phyloP scores from a whole-genome alignment of 768 basidiomycete genomes.

The Suillus cothurnatus region DNA sequence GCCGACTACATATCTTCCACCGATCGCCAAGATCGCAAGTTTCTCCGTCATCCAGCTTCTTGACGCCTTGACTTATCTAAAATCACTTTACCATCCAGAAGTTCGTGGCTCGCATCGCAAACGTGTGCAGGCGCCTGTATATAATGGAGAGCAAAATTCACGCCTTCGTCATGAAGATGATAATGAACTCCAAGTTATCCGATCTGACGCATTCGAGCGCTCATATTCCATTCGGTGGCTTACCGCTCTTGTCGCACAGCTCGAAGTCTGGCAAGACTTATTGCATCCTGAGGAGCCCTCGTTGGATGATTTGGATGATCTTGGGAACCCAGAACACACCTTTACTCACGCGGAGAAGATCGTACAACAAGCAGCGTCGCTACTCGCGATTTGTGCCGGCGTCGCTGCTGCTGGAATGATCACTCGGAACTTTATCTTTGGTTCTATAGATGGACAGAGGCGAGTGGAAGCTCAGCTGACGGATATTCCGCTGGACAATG shows the following conservation, averaged over 20 bases:
- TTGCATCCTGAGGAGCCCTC: background rate
- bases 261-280: constrained; percentile 20
- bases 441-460: constrained; percentile 13
- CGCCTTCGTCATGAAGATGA: constrained; percentile 1
- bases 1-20: constrained; percentile 58
- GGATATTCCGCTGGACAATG: constrained; percentile 70
- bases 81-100: constrained; percentile 57
- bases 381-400: constrained; percentile 67
- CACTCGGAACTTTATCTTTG: constrained; percentile 54
- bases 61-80: constrained; percentile 52
- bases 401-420: constrained; percentile 62
- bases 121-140: background rate
- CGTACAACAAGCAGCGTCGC: constrained; percentile 55
- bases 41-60: constrained; percentile 39
- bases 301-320: background rate
- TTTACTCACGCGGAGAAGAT: constrained; percentile 36
- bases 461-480: constrained; percentile 48
- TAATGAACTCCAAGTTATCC: constrained; percentile 35
- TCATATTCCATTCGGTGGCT: constrained; percentile 75
- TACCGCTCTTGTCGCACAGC: constrained; percentile 56
- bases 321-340: background rate
- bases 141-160: background rate
- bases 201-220: constrained; percentile 69
- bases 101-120: constrained; percentile 60
- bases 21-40: constrained; percentile 46